These are phyloP conservation scores for Russula earlei DNA, from an alignment of 768 basidiomycete species.

Conservation along the genomic window DNA sequence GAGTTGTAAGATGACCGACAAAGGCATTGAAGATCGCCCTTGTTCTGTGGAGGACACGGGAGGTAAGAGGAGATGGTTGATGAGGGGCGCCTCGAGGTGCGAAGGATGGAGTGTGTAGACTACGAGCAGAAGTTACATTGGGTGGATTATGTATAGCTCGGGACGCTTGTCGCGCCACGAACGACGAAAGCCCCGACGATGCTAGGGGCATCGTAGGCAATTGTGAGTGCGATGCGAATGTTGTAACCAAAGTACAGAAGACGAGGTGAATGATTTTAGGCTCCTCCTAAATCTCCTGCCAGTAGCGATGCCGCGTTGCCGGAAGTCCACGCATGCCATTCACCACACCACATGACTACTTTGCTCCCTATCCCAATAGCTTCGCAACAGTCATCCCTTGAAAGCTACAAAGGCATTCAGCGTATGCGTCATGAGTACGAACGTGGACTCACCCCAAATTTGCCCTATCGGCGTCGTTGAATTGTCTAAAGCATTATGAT, in stretches of 20 bases:
- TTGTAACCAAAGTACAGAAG: background rate
- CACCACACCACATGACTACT: too few relatives aligned
- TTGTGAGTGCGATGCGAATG: background rate
- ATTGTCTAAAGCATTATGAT: slow-evolving; percentile 27
- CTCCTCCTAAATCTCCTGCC: too few relatives aligned
- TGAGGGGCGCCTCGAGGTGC: slow-evolving; percentile 26
- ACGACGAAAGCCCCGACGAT: slow-evolving; percentile 25
- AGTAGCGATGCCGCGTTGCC: background rate
- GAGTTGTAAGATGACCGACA: slow-evolving; percentile 47
- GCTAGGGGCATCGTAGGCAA: slow-evolving; percentile 25
- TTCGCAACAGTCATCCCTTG: slow-evolving; percentile 38
- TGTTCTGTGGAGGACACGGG: slow-evolving; percentile 42
- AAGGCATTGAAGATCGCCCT: slow-evolving; percentile 47
- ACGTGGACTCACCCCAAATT: slow-evolving; percentile 35
- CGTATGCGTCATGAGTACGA: background rate
- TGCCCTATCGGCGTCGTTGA: slow-evolving; percentile 44
- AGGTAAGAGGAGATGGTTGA: slow-evolving; percentile 27
- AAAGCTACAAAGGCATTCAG: slow-evolving; percentile 25
- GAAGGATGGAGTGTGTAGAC: slow-evolving; percentile 38
- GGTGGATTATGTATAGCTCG: slow-evolving; percentile 23
- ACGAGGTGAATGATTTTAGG: too few relatives aligned
- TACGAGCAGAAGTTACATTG: slow-evolving; percentile 25
- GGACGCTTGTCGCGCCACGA: slow-evolving; percentile 20
- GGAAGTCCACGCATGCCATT: background rate
- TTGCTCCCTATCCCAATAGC: slow-evolving; percentile 28